phyloP scores from a whole-genome alignment of 2,329 filamentous ascomycete genomes.

The Dryadomyces quercus-mongolicae region DNA sequence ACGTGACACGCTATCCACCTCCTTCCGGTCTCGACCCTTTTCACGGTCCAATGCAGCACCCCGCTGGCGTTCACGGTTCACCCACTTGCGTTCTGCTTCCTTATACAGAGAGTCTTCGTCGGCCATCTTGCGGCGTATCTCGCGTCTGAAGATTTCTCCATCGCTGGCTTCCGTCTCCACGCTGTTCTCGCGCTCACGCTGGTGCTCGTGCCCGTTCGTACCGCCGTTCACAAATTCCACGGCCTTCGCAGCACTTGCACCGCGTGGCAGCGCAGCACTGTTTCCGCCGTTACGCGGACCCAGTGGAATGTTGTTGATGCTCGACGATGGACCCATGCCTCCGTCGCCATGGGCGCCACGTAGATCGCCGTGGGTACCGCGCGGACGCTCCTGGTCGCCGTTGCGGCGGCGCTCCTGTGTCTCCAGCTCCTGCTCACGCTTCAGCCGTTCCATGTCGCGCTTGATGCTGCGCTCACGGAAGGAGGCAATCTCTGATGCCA shows the following conservation, averaged over 20 bases:
- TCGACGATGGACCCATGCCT: constrained; percentile 45
- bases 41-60: constrained; percentile 80
- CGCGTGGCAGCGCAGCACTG: constrained; percentile 1
- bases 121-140: constrained; percentile 55
- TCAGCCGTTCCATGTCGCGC: constrained; percentile 76
- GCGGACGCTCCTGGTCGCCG: constrained; percentile 30
- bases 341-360: too few species aligned
- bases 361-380: constrained; percentile 54
- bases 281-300: constrained; percentile 46
- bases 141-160: constrained; percentile 67
- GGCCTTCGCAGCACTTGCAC: constrained; percentile 1
- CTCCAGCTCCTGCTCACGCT: constrained; percentile 85
- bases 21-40: constrained; percentile 64
- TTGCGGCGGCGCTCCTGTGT: constrained; percentile 65
- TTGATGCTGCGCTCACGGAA: constrained; percentile 87
- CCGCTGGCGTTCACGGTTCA: constrained; percentile 74
- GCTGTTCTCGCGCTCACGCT: constrained; percentile 28
- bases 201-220: constrained; percentile 33
- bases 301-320: constrained; percentile 61
- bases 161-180: constrained; percentile 83
- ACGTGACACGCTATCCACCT: constrained; percentile 52
- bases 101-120: constrained; percentile 72
- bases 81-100: constrained; percentile 81
- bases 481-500: constrained; percentile 84
- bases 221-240: constrained; percentile 71